A percentile compares a stretch with the other conserved stretches of the same genome.
phyloP scores from a whole-genome alignment of 805 yeast species.

The Candida maris region DNA sequence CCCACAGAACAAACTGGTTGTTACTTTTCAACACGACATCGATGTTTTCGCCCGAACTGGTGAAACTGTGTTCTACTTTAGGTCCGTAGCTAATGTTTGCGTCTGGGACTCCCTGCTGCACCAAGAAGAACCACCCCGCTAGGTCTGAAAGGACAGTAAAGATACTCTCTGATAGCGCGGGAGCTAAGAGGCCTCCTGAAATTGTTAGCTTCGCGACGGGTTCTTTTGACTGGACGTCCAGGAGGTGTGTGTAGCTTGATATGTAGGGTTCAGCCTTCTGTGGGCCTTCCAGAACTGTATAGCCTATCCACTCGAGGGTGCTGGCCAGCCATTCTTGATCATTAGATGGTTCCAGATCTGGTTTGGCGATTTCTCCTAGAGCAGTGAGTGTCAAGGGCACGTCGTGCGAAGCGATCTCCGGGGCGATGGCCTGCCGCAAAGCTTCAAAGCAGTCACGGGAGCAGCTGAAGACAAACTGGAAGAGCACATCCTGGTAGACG shows the following conservation, averaged over 20 bases:
- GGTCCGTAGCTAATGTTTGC: constrained; percentile 24
- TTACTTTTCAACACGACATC: constrained; percentile 17
- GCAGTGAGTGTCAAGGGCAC: background rate
- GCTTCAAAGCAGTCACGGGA: background rate
- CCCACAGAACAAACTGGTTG: constrained; percentile 26
- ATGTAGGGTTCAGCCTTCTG: constrained; percentile 26
- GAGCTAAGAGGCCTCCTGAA: constrained; percentile 19
- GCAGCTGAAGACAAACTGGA: constrained; percentile 9
- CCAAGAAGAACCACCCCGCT: constrained; percentile 25
- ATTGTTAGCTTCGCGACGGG: constrained; percentile 14
- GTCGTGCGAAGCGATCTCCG: background rate
- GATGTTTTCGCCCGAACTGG: constrained; percentile 30
- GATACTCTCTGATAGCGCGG: constrained; percentile 1
- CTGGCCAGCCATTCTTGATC: constrained; percentile 22
- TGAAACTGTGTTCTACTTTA: constrained; percentile 25
- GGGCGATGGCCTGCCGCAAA: background rate
- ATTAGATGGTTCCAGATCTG: constrained; percentile 15
- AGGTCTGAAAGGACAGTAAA: background rate
- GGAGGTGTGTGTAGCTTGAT: constrained; percentile 21
- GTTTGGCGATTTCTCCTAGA: constrained; percentile 15
- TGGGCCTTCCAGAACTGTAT: constrained; percentile 23
- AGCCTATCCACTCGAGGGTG: constrained; percentile 31
- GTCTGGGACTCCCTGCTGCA: constrained; percentile 29
- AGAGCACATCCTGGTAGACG: constrained; percentile 3
- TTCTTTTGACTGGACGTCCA: constrained; percentile 8